Evolutionary conservation across 192 early-diverging fungal genomes (phyloP).

Genomic region (Lobosporangium transversale): DNA sequence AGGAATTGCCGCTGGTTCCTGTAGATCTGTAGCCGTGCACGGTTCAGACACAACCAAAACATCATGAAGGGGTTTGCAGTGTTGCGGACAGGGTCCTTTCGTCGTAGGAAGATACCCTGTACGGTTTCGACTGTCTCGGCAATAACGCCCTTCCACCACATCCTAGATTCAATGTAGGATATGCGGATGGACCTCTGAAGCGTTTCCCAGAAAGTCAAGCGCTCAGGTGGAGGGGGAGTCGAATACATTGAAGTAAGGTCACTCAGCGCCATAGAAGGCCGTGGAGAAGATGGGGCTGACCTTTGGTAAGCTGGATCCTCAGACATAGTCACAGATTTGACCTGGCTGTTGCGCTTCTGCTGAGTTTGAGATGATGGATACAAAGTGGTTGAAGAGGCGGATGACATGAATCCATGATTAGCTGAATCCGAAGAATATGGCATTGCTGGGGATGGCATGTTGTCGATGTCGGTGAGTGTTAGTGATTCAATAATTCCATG

Average conservation of each 20-base stretch:
- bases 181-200: conserved; percentile 28
- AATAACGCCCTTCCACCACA: conserved; percentile 45
- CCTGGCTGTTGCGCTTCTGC: conserved; percentile 9
- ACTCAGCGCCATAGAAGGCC: conserved; percentile 39
- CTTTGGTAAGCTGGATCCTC: conserved; percentile 5
- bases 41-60: conserved; percentile 59
- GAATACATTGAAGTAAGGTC: conserved; percentile 35
- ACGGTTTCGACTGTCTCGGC: conserved; percentile 40
- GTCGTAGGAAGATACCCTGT: conserved; percentile 20
- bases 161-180: conserved; percentile 41
- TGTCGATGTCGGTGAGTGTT: conserved; percentile 16
- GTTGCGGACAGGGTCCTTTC: conserved; percentile 54
- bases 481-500: conserved; percentile 21
- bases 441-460: neutral
- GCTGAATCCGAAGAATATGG: neutral
- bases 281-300: conserved; percentile 17
- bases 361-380: conserved; percentile 2
- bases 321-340: conserved; percentile 38
- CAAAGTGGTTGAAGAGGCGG: neutral
- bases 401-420: too few relatives aligned
- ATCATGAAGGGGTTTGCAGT: conserved; percentile 57
- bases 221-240: conserved; percentile 29
- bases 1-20: conserved; percentile 55
- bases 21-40: conserved; percentile 62
- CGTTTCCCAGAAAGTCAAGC: conserved; percentile 13